These are phyloP conservation scores for Fusarium dimerum DNA, from an alignment of 2,329 filamentous ascomycete species.

Conservation along the genomic window DNA sequence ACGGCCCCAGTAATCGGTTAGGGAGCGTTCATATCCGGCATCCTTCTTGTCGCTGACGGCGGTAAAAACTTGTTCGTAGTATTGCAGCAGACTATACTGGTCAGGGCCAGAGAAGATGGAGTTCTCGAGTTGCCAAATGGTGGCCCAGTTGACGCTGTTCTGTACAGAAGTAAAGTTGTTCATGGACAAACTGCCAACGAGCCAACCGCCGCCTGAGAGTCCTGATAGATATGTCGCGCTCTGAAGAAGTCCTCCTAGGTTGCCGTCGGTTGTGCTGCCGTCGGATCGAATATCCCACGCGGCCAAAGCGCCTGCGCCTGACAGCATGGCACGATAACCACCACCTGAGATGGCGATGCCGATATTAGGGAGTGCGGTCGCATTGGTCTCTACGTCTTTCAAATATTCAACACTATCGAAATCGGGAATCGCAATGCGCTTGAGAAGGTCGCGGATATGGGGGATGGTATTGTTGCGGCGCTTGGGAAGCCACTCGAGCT, in stretches of 20 bases:
- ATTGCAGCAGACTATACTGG: conserved; percentile 39
- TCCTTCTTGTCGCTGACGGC: conserved; percentile 40
- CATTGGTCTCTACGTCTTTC: conserved; percentile 31
- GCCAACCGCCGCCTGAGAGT: conserved; percentile 81
- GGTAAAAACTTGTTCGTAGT: conserved; percentile 40
- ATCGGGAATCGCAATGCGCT: conserved; percentile 69
- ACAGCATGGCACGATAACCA: conserved; percentile 84
- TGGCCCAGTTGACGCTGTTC: conserved; percentile 35
- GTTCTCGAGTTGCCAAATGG: conserved; percentile 44
- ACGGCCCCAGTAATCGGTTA: conserved; percentile 90
- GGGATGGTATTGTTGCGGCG: conserved; percentile 72
- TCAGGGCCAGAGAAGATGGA: conserved; percentile 44
- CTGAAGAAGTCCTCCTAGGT: conserved; percentile 80
- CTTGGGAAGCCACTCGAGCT: conserved; percentile 71
- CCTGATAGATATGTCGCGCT: conserved; percentile 78
- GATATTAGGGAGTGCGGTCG: conserved; percentile 54
- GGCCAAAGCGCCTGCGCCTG: conserved; percentile 75
- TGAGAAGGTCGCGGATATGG: conserved; percentile 74
- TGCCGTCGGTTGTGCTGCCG: conserved; percentile 50
- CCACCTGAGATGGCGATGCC: conserved; percentile 80
- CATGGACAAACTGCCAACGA: conserved; percentile 76
- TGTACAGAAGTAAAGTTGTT: conserved; percentile 78
- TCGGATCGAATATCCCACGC: conserved; percentile 76
- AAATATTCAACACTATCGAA: conserved; percentile 80
- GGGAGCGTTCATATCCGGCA: conserved; percentile 55